A percentile compares a stretch with the other conserved stretches of the same genome.
These are phyloP conservation scores for Fusarium haematococcum DNA, from an alignment of 2,329 filamentous ascomycete species.

Conservation along the genomic window DNA sequence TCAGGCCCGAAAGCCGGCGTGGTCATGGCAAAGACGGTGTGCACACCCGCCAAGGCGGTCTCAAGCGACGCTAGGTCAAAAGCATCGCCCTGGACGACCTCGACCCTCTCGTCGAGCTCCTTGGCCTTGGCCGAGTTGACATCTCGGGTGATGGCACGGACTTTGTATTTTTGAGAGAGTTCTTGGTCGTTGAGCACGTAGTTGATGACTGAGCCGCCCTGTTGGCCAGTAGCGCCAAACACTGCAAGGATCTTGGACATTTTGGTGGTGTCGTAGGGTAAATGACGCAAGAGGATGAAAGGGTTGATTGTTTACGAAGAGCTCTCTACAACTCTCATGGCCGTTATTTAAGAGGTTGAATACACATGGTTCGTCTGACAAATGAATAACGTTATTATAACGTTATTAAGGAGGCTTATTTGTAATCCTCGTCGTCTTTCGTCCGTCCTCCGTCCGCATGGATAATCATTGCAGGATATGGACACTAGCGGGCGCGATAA, in stretches of 20 bases:
- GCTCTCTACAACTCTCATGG: not conserved
- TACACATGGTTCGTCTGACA: not conserved
- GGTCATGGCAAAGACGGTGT: conserved; percentile 63
- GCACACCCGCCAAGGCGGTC: conserved; percentile 55
- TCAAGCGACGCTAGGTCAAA: conserved; percentile 53
- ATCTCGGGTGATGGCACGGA: conserved; percentile 65
- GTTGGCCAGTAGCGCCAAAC: conserved; percentile 65
- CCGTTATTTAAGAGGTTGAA: not conserved
- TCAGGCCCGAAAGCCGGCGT: conserved; percentile 52
- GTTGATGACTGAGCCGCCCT: conserved; percentile 61
- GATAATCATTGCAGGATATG: not conserved
- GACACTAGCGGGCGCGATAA: not conserved
- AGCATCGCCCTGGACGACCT: conserved; percentile 56
- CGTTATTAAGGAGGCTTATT: not conserved
- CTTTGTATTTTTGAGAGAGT: conserved; percentile 58
- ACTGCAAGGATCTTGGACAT: conserved; percentile 56
- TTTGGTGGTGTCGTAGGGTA: not conserved
- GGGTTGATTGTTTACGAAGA: not conserved
- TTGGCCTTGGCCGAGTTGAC: conserved; percentile 48
- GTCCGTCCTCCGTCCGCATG: not conserved
- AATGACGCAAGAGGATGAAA: not conserved
- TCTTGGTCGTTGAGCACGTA: conserved; percentile 57
- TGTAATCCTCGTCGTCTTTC: not conserved
- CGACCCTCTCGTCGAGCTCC: conserved; percentile 45
- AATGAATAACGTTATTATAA: not conserved